Percentiles rank a stretch among this genome's conserved stretches.
Conservation (phyloP, 202 grass and related monocot genomes). For the Tripidium arundinaceum region DNA sequence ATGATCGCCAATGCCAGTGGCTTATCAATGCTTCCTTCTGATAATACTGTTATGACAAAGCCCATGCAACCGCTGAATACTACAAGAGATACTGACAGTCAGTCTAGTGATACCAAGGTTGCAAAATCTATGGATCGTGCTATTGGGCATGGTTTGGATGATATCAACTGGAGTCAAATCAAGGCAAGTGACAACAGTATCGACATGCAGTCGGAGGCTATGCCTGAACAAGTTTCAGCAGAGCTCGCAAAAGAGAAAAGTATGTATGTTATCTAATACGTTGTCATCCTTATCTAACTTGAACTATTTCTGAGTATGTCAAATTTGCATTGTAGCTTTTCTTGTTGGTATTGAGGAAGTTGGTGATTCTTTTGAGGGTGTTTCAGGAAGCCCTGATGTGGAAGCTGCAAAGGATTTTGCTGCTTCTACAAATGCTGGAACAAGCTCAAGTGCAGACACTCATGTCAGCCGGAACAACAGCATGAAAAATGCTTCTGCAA, state of each 20-base stretch:
- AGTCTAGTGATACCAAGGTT: constrained; percentile 21
- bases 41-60: constrained; percentile 17
- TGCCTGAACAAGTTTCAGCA: constrained; percentile 34
- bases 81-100: background rate
- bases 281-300: constrained; percentile 34
- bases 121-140: constrained; percentile 35
- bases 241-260: constrained; percentile 55
- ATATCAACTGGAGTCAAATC: constrained; percentile 52
- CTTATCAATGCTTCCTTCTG: constrained; percentile 9
- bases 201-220: background rate
- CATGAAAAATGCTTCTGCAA: constrained; percentile 39
- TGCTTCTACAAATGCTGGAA: constrained; percentile 21
- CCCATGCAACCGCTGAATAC: constrained; percentile 9
- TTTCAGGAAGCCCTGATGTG: constrained; percentile 34
- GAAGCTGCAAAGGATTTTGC: constrained; percentile 14
- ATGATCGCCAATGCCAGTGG: background rate
- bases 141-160: constrained; percentile 52
- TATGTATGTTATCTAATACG: constrained; percentile 44
- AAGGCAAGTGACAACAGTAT: constrained; percentile 27
- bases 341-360: constrained; percentile 49
- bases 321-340: constrained; percentile 46
- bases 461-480: constrained; percentile 35
- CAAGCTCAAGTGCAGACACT: constrained; percentile 6
- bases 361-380: constrained; percentile 31
- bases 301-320: constrained; percentile 35